Conservation (phyloP, 2,329 filamentous ascomycete species). For the Neonectria coccinea region DNA sequence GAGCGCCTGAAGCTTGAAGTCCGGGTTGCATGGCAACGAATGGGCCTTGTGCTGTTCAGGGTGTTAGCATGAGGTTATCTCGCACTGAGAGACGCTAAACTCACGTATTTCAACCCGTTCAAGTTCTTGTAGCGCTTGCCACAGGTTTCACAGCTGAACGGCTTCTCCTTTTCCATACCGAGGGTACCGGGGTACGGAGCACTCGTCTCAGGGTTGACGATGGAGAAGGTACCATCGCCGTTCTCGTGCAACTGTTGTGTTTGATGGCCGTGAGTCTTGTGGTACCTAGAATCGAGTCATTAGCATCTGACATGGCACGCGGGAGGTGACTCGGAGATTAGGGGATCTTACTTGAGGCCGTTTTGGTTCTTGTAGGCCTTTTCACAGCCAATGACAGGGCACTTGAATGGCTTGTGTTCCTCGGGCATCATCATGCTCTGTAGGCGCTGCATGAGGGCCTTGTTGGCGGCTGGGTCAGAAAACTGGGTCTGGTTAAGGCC, state of each 20-base stretch:
- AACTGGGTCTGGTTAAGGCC: constrained; percentile 82
- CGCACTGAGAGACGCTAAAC: constrained; percentile 44
- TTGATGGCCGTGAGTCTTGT: constrained; percentile 89
- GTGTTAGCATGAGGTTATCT: constrained; percentile 48
- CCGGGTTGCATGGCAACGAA: constrained; percentile 90
- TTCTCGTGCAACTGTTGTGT: constrained; percentile 98
- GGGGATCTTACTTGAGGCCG: constrained; percentile 81
- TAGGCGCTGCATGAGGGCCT: constrained; percentile 66
- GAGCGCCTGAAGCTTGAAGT: constrained; percentile 65
- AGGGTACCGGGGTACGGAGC: constrained; percentile 94
- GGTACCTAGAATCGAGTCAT: constrained; percentile 63
- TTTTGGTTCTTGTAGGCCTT: constrained; percentile 99
- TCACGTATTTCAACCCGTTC: constrained; percentile 95
- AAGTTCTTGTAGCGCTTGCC: constrained; percentile 99
- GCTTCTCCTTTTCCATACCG: constrained; percentile 99
- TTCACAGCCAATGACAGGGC: constrained; percentile 97
- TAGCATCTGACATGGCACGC: constrained; percentile 18
- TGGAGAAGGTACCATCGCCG: constrained; percentile 95
- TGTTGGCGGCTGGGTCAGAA: constrained; percentile 79
- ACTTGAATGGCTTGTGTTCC: constrained; percentile 97
- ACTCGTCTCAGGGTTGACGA: constrained; percentile 95
- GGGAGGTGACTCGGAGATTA: constrained; percentile 5
- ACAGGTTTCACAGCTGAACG: constrained; percentile 95
- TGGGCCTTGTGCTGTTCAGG: constrained; percentile 75
- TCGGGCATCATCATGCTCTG: constrained; percentile 78